phyloP scores from a whole-genome alignment of 306 rosid genomes.

The Gleditsia sinensis region DNA sequence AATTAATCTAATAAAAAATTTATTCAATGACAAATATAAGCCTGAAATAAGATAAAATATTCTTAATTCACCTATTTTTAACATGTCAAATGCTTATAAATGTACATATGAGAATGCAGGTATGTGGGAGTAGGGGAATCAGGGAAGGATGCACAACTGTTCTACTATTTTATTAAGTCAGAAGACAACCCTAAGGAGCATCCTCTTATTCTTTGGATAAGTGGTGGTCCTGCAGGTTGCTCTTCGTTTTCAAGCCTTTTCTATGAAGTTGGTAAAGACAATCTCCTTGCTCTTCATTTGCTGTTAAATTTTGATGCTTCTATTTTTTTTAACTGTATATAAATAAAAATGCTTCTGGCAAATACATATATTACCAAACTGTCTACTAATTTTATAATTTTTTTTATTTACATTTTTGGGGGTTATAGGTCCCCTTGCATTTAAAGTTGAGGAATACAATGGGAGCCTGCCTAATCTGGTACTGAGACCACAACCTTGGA shows the following conservation, averaged over 20 bases:
- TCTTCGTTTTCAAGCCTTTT: conserved; percentile 44
- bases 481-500: conserved; percentile 65
- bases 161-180: conserved; percentile 60
- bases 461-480: conserved; percentile 58
- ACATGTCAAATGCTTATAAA: not conserved
- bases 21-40: no score
- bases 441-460: conserved; percentile 41
- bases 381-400: no score
- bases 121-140: conserved; percentile 59
- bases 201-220: conserved; percentile 70
- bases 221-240: conserved; percentile 80
- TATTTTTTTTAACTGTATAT: no score
- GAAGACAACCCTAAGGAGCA: conserved; percentile 54
- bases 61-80: not conserved
- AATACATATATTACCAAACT: no score
- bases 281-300: no score
- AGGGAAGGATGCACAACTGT: conserved; percentile 53
- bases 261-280: conserved; percentile 48
- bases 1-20: no score
- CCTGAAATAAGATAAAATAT: no score
- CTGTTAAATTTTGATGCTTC: no score
- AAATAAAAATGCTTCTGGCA: no score
- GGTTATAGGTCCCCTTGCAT: conserved; percentile 55
- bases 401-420: no score
- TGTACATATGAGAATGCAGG: conserved; percentile 26